Percentiles rank a stretch among this genome's conserved stretches.
Conservation (phyloP, 495 filamentous ascomycete species). For the Trichoderma virens region DNA sequence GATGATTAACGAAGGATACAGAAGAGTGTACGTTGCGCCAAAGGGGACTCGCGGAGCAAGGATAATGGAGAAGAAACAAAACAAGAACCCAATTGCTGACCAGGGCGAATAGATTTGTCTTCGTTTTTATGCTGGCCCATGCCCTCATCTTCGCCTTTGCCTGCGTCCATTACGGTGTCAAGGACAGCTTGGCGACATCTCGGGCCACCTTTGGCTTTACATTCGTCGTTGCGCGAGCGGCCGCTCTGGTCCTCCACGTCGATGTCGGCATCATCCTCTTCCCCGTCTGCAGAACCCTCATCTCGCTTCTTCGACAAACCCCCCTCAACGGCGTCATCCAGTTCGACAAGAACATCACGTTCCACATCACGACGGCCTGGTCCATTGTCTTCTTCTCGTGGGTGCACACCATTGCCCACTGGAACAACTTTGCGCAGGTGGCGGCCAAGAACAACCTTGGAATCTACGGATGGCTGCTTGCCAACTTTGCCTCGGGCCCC, state of each 20-base stretch:
- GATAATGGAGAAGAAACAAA: not conserved
- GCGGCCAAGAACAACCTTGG: slow-evolving; percentile 62
- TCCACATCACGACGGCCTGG: slow-evolving; percentile 74
- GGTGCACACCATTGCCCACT: slow-evolving; percentile 73
- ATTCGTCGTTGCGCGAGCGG: slow-evolving; percentile 62
- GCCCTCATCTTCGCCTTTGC: slow-evolving; percentile 62
- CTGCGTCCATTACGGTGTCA: slow-evolving; percentile 67
- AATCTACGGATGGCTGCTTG: slow-evolving; percentile 60
- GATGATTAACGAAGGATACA: slow-evolving; percentile 75
- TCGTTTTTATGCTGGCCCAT: slow-evolving; percentile 59
- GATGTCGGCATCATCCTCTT: slow-evolving; percentile 69
- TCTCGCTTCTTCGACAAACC: slow-evolving; percentile 65
- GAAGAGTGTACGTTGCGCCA: slow-evolving; percentile 51
- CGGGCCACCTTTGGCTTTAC: slow-evolving; percentile 59
- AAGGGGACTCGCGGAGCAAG: not conserved
- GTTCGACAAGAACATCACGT: slow-evolving; percentile 75
- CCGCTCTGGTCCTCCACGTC: slow-evolving; percentile 65
- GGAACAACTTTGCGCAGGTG: slow-evolving; percentile 71
- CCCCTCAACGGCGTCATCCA: slow-evolving; percentile 71
- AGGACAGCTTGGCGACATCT: slow-evolving; percentile 57
- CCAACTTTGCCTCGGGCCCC: slow-evolving; percentile 64
- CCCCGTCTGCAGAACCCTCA: slow-evolving; percentile 70
- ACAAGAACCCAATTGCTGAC: not conserved
- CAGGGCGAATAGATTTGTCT: slow-evolving; percentile 51
- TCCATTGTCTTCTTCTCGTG: slow-evolving; percentile 75